Percentiles rank a stretch among this genome's conserved stretches.
These are phyloP conservation scores for Austroboletus sp. DNA, from an alignment of 1,284 basidiomycete species.

Conservation along the genomic window DNA sequence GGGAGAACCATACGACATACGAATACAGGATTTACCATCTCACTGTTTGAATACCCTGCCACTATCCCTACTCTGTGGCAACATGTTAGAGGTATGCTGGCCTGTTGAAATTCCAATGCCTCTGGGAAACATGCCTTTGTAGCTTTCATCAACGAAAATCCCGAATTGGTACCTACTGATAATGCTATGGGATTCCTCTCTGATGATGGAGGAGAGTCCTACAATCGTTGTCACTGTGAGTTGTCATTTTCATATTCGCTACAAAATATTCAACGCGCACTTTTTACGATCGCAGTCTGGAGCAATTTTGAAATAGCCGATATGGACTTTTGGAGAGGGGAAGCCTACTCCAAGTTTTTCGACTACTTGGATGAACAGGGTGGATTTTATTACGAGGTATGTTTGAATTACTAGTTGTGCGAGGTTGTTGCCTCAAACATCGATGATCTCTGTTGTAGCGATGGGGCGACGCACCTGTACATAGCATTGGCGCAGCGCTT, in stretches of 20 bases:
- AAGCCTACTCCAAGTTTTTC: slow-evolving; percentile 82
- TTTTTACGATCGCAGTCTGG: slow-evolving; percentile 59
- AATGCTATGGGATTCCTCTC: slow-evolving; percentile 81
- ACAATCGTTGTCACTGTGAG: slow-evolving; percentile 85
- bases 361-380: slow-evolving; percentile 76
- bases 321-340: slow-evolving; percentile 75
- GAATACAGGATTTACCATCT: slow-evolving; percentile 71
- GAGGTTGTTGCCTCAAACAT: not conserved
- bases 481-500: slow-evolving; percentile 79
- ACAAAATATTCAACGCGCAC: slow-evolving; percentile 5
- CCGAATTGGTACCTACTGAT: slow-evolving; percentile 57
- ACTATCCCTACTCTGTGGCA: slow-evolving; percentile 87
- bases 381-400: slow-evolving; percentile 86
- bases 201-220: slow-evolving; percentile 71
- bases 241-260: slow-evolving; percentile 9
- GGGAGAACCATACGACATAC: not conserved
- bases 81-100: slow-evolving; percentile 54
- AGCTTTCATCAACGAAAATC: slow-evolving; percentile 75
- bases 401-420: not conserved
- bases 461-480: slow-evolving; percentile 90
- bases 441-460: slow-evolving; percentile 37
- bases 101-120: not conserved
- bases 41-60: slow-evolving; percentile 76
- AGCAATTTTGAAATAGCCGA: slow-evolving; percentile 87
- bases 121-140: slow-evolving; percentile 4